Conservation (phyloP, 192 early-diverging fungal species). For the Phlyctochytrium bullatum region DNA sequence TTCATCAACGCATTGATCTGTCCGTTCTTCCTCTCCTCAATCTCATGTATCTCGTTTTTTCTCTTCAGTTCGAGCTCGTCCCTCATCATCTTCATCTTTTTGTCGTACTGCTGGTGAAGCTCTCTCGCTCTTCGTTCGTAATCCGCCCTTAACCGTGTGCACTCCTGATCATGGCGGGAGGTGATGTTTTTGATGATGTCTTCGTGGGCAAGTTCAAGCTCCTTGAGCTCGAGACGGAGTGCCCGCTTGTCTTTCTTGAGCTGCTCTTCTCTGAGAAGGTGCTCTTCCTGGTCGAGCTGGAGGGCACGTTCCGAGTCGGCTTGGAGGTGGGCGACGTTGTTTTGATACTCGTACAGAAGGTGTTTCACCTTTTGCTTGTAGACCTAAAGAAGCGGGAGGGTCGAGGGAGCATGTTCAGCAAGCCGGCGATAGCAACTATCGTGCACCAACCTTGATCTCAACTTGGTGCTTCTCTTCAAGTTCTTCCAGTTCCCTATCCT, state of each 20-base stretch:
- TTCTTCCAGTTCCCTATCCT: slow-evolving; percentile 64
- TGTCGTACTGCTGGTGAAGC: slow-evolving; percentile 60
- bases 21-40: slow-evolving; percentile 68
- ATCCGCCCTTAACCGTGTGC: slow-evolving; percentile 49
- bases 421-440: background rate
- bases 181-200: slow-evolving; percentile 60
- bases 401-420: background rate
- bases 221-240: slow-evolving; percentile 60
- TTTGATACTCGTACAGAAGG: slow-evolving; percentile 68
- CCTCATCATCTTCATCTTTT: slow-evolving; percentile 61
- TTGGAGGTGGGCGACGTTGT: slow-evolving; percentile 66
- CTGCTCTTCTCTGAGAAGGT: slow-evolving; percentile 48
- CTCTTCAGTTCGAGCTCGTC: slow-evolving; percentile 62
- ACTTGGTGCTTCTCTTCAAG: slow-evolving; percentile 66
- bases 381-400: slow-evolving; percentile 37
- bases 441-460: slow-evolving; percentile 56
- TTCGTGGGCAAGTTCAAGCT: slow-evolving; percentile 65
- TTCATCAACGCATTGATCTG: slow-evolving; percentile 69
- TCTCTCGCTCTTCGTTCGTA: slow-evolving; percentile 60
- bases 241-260: slow-evolving; percentile 61
- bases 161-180: slow-evolving; percentile 56
- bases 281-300: slow-evolving; percentile 54
- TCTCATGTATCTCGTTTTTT: slow-evolving; percentile 71
- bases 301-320: slow-evolving; percentile 57
- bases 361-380: slow-evolving; percentile 74